phyloP scores from a whole-genome alignment of 148 eudicot species.

The Vaccinium darrowii region DNA sequence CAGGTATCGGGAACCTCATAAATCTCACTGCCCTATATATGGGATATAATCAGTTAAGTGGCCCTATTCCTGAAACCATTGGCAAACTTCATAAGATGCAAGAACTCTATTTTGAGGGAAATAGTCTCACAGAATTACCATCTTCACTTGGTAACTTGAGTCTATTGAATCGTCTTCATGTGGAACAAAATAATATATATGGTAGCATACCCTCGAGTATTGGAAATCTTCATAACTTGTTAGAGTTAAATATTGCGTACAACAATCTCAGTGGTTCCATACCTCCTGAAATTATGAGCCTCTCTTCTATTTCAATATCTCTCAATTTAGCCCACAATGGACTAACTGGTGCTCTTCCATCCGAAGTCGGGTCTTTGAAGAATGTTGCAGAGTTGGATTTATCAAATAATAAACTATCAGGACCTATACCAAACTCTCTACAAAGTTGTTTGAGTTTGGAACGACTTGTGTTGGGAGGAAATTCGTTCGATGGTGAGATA shows the following conservation, averaged over 20 bases:
- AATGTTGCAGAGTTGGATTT: neutral
- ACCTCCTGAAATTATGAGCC: neutral
- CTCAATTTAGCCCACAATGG: neutral
- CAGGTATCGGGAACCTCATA: neutral
- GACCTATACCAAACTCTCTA: neutral
- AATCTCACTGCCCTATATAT: neutral
- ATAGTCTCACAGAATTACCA: neutral
- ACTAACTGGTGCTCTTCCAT: neutral
- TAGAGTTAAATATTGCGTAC: too few species aligned
- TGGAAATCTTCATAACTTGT: too few species aligned
- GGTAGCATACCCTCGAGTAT: too few species aligned
- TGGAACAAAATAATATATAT: too few species aligned
- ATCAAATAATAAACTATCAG: neutral
- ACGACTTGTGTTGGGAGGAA: neutral
- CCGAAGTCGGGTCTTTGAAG: neutral
- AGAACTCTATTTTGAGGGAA: rapidly evolving
- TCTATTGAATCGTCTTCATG: too few species aligned
- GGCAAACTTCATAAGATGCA: neutral
- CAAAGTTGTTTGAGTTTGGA: neutral
- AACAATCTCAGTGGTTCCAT: conserved; percentile 7
- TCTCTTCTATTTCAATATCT: neutral
- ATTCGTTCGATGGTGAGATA: neutral
- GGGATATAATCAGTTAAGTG: neutral
- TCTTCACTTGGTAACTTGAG: too few species aligned
- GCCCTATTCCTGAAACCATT: neutral